phyloP scores from a whole-genome alignment of 163 green algal genomes.

The Prototheca cutis region DNA sequence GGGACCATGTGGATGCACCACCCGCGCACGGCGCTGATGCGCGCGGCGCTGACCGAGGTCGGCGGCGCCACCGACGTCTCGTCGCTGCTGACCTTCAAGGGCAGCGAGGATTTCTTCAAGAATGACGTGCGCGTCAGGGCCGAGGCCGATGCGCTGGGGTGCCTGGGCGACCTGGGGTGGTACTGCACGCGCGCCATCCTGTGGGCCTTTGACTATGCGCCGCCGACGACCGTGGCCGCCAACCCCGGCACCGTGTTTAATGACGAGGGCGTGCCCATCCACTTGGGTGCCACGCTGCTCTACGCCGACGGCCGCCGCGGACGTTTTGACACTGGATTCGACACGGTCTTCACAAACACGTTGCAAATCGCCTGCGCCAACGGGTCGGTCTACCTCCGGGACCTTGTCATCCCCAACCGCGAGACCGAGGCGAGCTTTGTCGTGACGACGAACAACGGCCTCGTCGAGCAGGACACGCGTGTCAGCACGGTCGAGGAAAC shows the following conservation, averaged over 20 bases:
- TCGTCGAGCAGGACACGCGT: constrained; percentile 9
- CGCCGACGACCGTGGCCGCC: constrained; percentile 18
- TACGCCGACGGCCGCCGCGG: constrained; percentile 24
- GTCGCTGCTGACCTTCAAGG: constrained; percentile 15
- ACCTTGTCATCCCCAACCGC: constrained; percentile 31
- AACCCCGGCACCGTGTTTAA: constrained; percentile 24
- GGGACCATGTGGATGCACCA: constrained; percentile 54
- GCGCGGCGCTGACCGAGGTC: constrained; percentile 5
- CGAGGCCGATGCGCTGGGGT: constrained; percentile 31
- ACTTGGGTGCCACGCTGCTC: constrained; percentile 31
- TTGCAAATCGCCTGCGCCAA: constrained; percentile 20
- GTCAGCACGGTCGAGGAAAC: constrained; percentile 2
- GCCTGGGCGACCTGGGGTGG: constrained; percentile 42
- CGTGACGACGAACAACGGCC: constrained; percentile 7
- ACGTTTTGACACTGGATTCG: constrained; percentile 25
- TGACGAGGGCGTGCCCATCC: constrained; percentile 24
- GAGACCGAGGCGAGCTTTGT: constrained; percentile 17
- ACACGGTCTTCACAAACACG: constrained; percentile 12
- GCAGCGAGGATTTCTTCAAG: constrained; percentile 26
- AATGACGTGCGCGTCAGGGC: constrained; percentile 35
- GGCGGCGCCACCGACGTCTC: constrained; percentile 10
- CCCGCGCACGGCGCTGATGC: constrained; percentile 18
- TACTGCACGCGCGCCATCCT: constrained; percentile 41
- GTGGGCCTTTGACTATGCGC: constrained; percentile 34
- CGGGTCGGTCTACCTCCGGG: constrained; percentile 22